phyloP scores from a whole-genome alignment of 345 rosid species.

The Anacardium occidentale region DNA sequence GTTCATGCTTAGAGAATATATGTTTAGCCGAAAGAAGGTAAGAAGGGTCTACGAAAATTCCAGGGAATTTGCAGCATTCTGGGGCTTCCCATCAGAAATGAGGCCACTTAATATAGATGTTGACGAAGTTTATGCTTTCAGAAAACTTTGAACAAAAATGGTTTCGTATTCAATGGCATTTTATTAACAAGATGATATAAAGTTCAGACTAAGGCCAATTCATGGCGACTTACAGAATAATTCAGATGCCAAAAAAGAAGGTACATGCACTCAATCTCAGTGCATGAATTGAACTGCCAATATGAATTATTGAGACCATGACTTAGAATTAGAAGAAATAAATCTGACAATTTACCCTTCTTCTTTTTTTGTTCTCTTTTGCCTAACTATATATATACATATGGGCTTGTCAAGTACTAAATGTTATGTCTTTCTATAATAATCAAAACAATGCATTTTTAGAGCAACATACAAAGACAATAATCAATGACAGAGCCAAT shows the following conservation, averaged over 20 bases:
- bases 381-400: no score
- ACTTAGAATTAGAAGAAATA: no score
- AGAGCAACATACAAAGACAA: no score
- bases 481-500: no score
- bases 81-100: background rate
- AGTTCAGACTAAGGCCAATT: background rate
- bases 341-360: background rate
- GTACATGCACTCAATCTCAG: conserved; percentile 2
- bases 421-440: no score
- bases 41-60: background rate
- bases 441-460: no score
- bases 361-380: no score
- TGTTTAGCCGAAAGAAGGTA: background rate
- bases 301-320: no score
- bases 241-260: background rate
- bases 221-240: background rate
- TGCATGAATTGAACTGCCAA: background rate
- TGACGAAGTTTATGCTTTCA: background rate
- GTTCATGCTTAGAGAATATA: no score
- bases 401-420: no score
- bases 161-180: background rate
- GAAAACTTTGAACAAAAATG: no score
- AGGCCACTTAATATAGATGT: no score
- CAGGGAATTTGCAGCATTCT: background rate
- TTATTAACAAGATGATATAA: background rate